A percentile compares a stretch with the other conserved stretches of the same genome.
Evolutionary conservation across 352 stramenopile genomes (phyloP).

Genomic region (Globisporangium megalacanthum): DNA sequence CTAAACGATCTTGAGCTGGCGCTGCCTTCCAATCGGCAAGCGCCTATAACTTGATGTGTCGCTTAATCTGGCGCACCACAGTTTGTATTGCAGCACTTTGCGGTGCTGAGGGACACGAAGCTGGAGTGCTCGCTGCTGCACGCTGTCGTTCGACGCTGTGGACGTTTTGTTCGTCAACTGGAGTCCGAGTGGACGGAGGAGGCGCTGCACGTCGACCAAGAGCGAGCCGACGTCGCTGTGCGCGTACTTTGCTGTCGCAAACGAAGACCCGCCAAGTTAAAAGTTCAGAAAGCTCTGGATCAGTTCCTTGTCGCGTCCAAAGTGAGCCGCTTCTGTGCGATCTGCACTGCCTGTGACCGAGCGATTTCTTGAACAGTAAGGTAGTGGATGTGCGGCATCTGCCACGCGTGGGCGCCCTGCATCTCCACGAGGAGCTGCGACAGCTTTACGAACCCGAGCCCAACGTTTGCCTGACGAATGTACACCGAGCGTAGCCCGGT

Average conservation of each 20-base stretch:
- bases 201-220: background rate
- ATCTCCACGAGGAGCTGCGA: slow-evolving; percentile 10
- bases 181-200: background rate
- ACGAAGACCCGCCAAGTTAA: too few relatives aligned
- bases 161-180: background rate
- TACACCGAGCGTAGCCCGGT: too few relatives aligned
- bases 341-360: slow-evolving; percentile 7
- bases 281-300: too few relatives aligned
- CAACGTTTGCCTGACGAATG: too few relatives aligned
- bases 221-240: background rate
- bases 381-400: slow-evolving; percentile 16
- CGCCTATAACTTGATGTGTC: background rate
- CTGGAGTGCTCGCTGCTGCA: background rate
- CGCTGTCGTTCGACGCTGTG: background rate
- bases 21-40: background rate
- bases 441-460: slow-evolving; percentile 9
- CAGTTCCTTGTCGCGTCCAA: background rate
- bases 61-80: background rate
- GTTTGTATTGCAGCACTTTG: slow-evolving; percentile 1
- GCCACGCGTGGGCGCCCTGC: slow-evolving; percentile 13
- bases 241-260: too few relatives aligned
- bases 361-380: background rate
- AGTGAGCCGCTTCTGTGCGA: background rate
- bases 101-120: background rate
- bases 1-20: background rate